Conservation (phyloP, 2,329 filamentous ascomycete species). For the Zymoseptoria passerinii region DNA sequence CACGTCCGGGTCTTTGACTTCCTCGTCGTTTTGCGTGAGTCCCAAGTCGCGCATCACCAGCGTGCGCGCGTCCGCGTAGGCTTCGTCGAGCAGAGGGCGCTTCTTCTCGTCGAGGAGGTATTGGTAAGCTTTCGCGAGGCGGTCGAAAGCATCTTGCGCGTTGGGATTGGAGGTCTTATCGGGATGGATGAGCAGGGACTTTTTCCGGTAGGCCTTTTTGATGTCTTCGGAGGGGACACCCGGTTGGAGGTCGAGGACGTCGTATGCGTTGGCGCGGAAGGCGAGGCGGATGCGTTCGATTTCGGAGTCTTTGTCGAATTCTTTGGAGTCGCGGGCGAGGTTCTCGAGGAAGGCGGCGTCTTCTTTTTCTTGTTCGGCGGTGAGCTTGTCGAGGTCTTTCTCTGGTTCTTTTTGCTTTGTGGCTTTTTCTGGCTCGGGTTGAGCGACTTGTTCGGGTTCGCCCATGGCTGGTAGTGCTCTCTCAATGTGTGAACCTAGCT, state of each 20-base stretch:
- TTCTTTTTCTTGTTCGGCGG: conserved; percentile 25
- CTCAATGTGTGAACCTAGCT: not conserved
- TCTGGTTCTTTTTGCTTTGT: conserved; percentile 16
- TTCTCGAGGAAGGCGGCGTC: conserved; percentile 71
- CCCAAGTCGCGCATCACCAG: conserved; percentile 90
- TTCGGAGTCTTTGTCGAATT: conserved; percentile 93
- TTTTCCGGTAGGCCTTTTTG: conserved; percentile 87
- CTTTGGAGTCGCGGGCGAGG: conserved; percentile 76
- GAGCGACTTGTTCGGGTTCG: not conserved
- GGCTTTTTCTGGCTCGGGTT: not conserved
- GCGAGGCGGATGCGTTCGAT: conserved; percentile 90
- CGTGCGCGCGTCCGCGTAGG: conserved; percentile 91
- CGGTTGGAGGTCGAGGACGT: conserved; percentile 89
- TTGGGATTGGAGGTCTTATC: conserved; percentile 90
- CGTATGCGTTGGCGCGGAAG: conserved; percentile 79
- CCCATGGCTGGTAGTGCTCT: not conserved
- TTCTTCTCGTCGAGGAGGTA: conserved; percentile 91
- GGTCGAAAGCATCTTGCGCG: conserved; percentile 92
- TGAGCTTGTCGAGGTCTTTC: conserved; percentile 23
- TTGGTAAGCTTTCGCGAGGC: conserved; percentile 88
- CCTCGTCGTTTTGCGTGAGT: conserved; percentile 79
- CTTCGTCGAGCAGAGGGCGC: conserved; percentile 78
- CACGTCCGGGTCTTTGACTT: conserved; percentile 62
- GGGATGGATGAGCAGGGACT: conserved; percentile 97
- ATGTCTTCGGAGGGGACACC: conserved; percentile 95